Evolutionary conservation across 2,329 filamentous ascomycete species (phyloP).

Genomic region (Trichophaea hybrida): DNA sequence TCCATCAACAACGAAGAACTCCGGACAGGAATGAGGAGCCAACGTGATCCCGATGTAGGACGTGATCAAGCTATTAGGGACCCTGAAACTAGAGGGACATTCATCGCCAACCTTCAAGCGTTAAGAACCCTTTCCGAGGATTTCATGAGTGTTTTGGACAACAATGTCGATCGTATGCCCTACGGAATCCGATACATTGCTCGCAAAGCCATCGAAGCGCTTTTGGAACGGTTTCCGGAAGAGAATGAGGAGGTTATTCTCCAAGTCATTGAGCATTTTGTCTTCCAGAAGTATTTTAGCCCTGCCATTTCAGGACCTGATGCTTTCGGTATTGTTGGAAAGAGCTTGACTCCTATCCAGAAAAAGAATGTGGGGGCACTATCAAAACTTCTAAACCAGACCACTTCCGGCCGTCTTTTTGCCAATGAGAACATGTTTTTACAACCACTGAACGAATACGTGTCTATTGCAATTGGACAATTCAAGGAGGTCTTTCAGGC

Average conservation of each 20-base stretch:
- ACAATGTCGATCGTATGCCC: constrained; percentile 73
- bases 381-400: constrained; percentile 77
- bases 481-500: constrained; percentile 47
- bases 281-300: constrained; percentile 88
- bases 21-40: constrained; percentile 71
- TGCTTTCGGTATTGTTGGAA: constrained; percentile 83
- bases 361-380: constrained; percentile 87
- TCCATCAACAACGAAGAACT: constrained; percentile 96
- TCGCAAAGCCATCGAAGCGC: constrained; percentile 66
- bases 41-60: constrained; percentile 67
- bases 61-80: constrained; percentile 93
- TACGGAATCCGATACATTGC: constrained; percentile 84
- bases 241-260: constrained; percentile 66
- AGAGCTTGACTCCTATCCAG: constrained; percentile 73
- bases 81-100: constrained; percentile 76
- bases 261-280: constrained; percentile 75
- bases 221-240: constrained; percentile 62
- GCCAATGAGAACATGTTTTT: constrained; percentile 91
- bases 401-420: constrained; percentile 77
- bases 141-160: constrained; percentile 68
- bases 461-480: constrained; percentile 70
- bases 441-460: constrained; percentile 83
- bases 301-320: constrained; percentile 81
- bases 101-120: constrained; percentile 88
- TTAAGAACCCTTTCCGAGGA: constrained; percentile 89